Base-by-base conservation (phyloP, 2,329 filamentous ascomycete species). In the Microcyclospora tardicrescens region DNA sequence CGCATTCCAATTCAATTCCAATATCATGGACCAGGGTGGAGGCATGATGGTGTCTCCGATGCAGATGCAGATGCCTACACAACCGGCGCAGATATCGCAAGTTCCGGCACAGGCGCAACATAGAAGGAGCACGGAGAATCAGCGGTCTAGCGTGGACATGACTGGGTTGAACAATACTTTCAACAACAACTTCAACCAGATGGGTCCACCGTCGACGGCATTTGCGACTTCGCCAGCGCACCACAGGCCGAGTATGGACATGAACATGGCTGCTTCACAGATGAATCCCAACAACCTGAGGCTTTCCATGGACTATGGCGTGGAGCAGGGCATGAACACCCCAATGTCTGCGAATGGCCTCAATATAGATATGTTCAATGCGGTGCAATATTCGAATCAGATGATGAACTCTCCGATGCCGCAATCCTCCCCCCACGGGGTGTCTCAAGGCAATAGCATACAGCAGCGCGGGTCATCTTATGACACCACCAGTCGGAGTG, bases 251-350 rank as follows among this genome's bases (percentile, higher is more conserved):
- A 46, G 54, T 6, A 42, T 69, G 33, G 65, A 67, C 34, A 56
- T 69, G 55, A 58, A 60, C 33, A 62, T 69, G 50, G 51, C 47
- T 16, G 63, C 58, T 44, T 60, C 64, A 2, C 69, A 63, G 44
- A 43, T 58, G 14, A 56, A 62, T 28, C 53, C 54, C 30, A 49
- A 45, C 30, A 49, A 45, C 38, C 56, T 68, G 49, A 49, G 54
- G 34, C 64, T 69, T 60, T 45, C 58, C 11, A 57, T 68, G 45
- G 64, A 68, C 39, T 64, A 64, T 33, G 46, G 43, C 33, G 48
- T 54, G 14, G 53, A 57, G 28, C 50, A 47, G 52, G 61, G 31
- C 30, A 31, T 49, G 12, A 41, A 44, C 24, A 39, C 31, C 32
- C 31, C 34, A 29, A 43, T 53, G 45, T 36, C 38, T 24, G 42